These are phyloP conservation scores for Tetrahymena borealis DNA, from an alignment of 73 alveolate genomes.

Conservation along the genomic window DNA sequence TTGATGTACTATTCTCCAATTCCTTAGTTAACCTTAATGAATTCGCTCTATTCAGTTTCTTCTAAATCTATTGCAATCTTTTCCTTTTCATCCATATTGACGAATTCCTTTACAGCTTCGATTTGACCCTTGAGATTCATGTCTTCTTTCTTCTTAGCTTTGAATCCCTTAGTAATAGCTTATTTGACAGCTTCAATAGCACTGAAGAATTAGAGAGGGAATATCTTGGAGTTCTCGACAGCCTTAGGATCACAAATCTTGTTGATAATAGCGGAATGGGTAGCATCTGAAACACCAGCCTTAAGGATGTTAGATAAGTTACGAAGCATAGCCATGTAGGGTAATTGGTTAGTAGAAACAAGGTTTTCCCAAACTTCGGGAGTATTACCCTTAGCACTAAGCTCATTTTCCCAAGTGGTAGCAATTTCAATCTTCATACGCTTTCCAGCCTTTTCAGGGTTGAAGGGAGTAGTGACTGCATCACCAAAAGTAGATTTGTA, in stretches of 20 bases:
- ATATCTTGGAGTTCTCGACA: conserved; percentile 4
- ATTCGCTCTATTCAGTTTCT: neutral
- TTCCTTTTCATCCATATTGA: neutral
- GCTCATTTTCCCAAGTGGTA: conserved; percentile 43
- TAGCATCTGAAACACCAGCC: conserved; percentile 19
- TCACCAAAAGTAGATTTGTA: conserved; percentile 6
- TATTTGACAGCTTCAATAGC: neutral
- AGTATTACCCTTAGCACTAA: conserved; percentile 15
- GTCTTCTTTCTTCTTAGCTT: neutral
- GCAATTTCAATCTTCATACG: conserved; percentile 43
- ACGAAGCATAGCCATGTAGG: conserved; percentile 46
- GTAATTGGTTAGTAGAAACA: conserved; percentile 8
- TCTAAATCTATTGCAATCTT: neutral
- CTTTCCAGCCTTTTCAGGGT: conserved; percentile 35
- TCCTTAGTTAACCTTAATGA: neutral
- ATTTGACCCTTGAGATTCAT: neutral
- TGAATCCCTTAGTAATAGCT: neutral
- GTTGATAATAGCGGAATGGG: conserved; percentile 6
- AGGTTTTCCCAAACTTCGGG: conserved; percentile 45
- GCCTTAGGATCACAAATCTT: conserved; percentile 4
- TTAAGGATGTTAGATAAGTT: conserved; percentile 41
- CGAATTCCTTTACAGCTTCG: neutral
- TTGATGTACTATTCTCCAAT: neutral
- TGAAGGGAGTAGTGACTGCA: conserved; percentile 2
- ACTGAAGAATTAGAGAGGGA: conserved; percentile 27